These are phyloP conservation scores for Calocybe gangraenosa DNA, from an alignment of 768 basidiomycete species.

Conservation along the genomic window DNA sequence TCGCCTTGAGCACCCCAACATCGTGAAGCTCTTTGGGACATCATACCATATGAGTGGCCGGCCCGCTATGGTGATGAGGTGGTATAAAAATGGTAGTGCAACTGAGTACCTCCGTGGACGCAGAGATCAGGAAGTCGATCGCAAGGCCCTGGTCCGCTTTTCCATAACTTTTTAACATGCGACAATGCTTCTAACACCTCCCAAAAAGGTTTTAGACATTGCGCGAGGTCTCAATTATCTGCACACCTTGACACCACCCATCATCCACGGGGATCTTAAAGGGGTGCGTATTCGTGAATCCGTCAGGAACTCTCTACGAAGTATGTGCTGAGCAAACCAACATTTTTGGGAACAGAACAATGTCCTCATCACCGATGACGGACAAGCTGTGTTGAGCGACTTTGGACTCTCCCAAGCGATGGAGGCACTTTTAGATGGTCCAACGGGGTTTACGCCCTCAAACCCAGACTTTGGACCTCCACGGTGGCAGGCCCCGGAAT, in stretches of 20 bases:
- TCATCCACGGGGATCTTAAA: conserved; percentile 28
- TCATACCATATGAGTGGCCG: conserved; percentile 34
- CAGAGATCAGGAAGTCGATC: conserved; percentile 1
- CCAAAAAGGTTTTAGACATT: conserved; percentile 36
- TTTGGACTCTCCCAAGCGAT: conserved; percentile 39
- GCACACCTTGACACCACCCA: conserved; percentile 33
- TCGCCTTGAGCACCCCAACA: conserved; percentile 42
- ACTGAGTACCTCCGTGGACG: conserved; percentile 33
- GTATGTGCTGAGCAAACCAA: neutral
- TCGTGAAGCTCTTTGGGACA: conserved; percentile 44
- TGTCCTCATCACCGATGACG: conserved; percentile 38
- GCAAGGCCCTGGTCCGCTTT: neutral
- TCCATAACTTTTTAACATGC: neutral
- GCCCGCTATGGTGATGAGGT: conserved; percentile 39
- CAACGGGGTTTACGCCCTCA: conserved; percentile 26
- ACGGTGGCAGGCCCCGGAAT: conserved; percentile 31
- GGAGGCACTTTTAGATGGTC: conserved; percentile 22
- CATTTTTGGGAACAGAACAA: conserved; percentile 30
- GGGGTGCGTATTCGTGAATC: conserved; percentile 17
- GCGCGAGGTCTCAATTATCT: conserved; percentile 39
- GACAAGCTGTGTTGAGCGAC: conserved; percentile 38
- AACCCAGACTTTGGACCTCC: conserved; percentile 25
- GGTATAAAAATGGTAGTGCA: conserved; percentile 46
- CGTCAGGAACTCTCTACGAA: too few relatives aligned
- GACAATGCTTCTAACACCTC: neutral